These are phyloP conservation scores for Claviceps quebecensis DNA, from an alignment of 2,329 filamentous ascomycete genomes.

Conservation along the genomic window DNA sequence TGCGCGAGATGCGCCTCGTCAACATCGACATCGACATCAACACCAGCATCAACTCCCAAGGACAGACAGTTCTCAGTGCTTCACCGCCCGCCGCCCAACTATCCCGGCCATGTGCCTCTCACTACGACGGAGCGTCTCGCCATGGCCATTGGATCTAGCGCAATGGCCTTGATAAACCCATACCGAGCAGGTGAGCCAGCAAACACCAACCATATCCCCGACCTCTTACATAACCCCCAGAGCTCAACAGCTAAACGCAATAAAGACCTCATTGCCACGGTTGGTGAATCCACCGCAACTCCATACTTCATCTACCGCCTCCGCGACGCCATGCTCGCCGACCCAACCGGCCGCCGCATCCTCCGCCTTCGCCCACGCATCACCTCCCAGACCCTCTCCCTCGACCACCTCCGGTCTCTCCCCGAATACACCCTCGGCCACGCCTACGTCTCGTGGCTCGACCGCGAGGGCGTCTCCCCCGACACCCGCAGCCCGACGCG, in stretches of 20 bases:
- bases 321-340: slow-evolving; percentile 76
- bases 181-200: slow-evolving; percentile 52
- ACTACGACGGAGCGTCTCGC: slow-evolving; percentile 62
- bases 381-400: slow-evolving; percentile 54
- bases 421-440: slow-evolving; percentile 63
- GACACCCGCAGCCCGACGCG: slow-evolving; percentile 73
- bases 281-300: slow-evolving; percentile 89
- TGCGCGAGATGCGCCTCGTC: slow-evolving; percentile 1
- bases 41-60: not conserved
- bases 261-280: slow-evolving; percentile 81
- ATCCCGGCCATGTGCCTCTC: slow-evolving; percentile 84
- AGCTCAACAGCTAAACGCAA: not conserved
- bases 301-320: slow-evolving; percentile 92
- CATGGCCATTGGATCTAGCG: slow-evolving; percentile 50
- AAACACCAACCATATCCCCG: not conserved
- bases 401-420: slow-evolving; percentile 57
- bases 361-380: slow-evolving; percentile 82
- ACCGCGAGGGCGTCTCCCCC: slow-evolving; percentile 81
- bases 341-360: slow-evolving; percentile 76
- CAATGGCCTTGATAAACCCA: slow-evolving; percentile 57
- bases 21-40: not conserved
- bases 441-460: slow-evolving; percentile 81
- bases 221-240: too few species aligned
- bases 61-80: slow-evolving; percentile 52
- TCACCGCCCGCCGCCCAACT: slow-evolving; percentile 73